phyloP scores from a whole-genome alignment of 371 early-diverging fungal species.

The Mucor sp. region DNA sequence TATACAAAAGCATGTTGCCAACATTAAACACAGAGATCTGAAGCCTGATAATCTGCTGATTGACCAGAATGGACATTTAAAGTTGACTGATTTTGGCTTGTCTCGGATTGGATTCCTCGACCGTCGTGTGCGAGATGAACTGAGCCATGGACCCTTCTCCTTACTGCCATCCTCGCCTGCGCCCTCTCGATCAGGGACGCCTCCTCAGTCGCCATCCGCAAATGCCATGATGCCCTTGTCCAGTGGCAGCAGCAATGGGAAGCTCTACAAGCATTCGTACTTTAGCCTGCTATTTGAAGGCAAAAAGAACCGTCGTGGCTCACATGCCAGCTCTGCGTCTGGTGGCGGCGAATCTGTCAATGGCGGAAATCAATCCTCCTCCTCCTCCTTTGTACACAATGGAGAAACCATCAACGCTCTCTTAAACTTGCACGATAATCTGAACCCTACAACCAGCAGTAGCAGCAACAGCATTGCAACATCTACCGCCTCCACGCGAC shows the following conservation, averaged over 20 bases:
- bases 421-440: constrained; percentile 3
- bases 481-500: not conserved
- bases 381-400: not conserved
- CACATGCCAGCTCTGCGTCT: constrained; percentile 28
- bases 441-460: not conserved
- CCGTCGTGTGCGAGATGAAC: constrained; percentile 70
- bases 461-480: not conserved
- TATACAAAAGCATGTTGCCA: not conserved
- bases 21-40: constrained; percentile 63
- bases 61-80: constrained; percentile 89
- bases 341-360: not conserved
- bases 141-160: constrained; percentile 22
- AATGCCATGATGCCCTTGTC: not conserved
- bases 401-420: not conserved
- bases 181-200: constrained; percentile 46
- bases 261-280: constrained; percentile 43
- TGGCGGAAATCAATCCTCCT: not conserved
- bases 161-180: constrained; percentile 41
- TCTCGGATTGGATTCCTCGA: constrained; percentile 87
- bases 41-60: constrained; percentile 94
- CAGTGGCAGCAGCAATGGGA: constrained; percentile 1
- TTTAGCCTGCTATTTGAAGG: constrained; percentile 45
- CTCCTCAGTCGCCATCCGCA: constrained; percentile 25
- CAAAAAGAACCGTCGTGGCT: constrained; percentile 33
- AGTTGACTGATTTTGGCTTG: constrained; percentile 95